Percentiles rank a stretch among this genome's conserved stretches.
Conservation (phyloP, 2,329 filamentous ascomycete genomes). For the Fusarium coicis region DNA sequence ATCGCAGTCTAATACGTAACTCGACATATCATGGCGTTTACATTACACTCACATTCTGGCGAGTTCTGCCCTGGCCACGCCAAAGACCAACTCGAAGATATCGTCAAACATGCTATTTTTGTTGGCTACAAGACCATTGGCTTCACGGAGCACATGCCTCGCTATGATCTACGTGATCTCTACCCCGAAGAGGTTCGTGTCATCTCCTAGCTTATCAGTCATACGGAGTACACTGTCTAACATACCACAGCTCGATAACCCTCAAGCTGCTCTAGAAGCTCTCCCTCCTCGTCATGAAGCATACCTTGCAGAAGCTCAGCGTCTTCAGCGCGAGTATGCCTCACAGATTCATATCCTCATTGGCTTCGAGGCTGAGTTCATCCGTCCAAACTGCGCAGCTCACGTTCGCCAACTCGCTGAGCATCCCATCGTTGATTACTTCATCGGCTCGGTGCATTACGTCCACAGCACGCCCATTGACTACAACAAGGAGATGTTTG, state of each 20-base stretch:
- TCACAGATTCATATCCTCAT: conserved; percentile 81
- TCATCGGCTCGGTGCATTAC: conserved; percentile 94
- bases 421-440: conserved; percentile 79
- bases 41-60: conserved; percentile 97
- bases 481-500: conserved; percentile 77
- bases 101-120: conserved; percentile 81
- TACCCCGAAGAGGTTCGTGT: conserved; percentile 86
- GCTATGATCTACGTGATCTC: conserved; percentile 76
- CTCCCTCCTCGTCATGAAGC: conserved; percentile 70
- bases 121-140: conserved; percentile 85
- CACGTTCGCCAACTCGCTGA: conserved; percentile 71
- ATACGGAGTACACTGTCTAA: conserved; percentile 18
- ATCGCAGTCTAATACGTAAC: not conserved
- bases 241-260: conserved; percentile 59
- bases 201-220: not conserved
- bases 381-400: conserved; percentile 71
- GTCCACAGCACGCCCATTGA: conserved; percentile 89
- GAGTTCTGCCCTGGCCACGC: conserved; percentile 96
- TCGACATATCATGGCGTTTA: conserved; percentile 81
- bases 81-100: conserved; percentile 82
- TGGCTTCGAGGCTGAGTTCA: conserved; percentile 95
- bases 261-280: conserved; percentile 57
- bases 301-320: conserved; percentile 80
- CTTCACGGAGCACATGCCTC: conserved; percentile 95
- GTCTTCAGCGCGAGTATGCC: conserved; percentile 77